These are phyloP conservation scores for Lipomyces anomalus DNA, from an alignment of 805 yeast species.

Conservation along the genomic window DNA sequence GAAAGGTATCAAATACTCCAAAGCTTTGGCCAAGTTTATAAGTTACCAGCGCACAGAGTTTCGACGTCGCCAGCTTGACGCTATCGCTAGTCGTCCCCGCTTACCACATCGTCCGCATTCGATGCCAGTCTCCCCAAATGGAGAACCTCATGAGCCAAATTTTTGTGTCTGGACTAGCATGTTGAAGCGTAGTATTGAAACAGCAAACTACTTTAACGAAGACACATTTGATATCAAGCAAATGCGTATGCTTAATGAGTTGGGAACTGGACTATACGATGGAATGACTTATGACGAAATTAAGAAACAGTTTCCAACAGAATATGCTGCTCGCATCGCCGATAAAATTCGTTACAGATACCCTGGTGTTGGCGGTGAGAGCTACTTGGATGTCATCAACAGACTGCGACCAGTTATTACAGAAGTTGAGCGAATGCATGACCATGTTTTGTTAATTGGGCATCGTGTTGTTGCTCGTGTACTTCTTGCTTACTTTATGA, in stretches of 20 bases:
- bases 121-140: slow-evolving; percentile 27
- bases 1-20: slow-evolving; percentile 71
- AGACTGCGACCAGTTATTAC: slow-evolving; percentile 84
- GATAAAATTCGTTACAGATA: slow-evolving; percentile 83
- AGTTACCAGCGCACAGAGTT: slow-evolving; percentile 64
- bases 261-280: slow-evolving; percentile 89
- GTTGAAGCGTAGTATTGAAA: slow-evolving; percentile 71
- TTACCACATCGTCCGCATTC: slow-evolving; percentile 35
- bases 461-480: slow-evolving; percentile 91
- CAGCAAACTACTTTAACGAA: slow-evolving; percentile 72
- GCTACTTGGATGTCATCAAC: slow-evolving; percentile 87
- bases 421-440: slow-evolving; percentile 87
- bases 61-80: slow-evolving; percentile 53
- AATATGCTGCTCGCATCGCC: slow-evolving; percentile 65
- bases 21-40: slow-evolving; percentile 69
- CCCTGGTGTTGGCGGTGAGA: slow-evolving; percentile 97
- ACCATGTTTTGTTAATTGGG: slow-evolving; percentile 73
- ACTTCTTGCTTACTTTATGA: slow-evolving; percentile 80
- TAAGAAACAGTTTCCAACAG: slow-evolving; percentile 63
- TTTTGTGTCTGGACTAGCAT: slow-evolving; percentile 92
- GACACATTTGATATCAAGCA: slow-evolving; percentile 70
- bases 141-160: slow-evolving; percentile 56
- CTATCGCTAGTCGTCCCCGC: slow-evolving; percentile 43
- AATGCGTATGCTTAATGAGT: slow-evolving; percentile 87
- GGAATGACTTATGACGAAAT: slow-evolving; percentile 91